Evolutionary conservation across 345 rosid genomes (phyloP).

Genomic region (Sisymbrium irio): DNA sequence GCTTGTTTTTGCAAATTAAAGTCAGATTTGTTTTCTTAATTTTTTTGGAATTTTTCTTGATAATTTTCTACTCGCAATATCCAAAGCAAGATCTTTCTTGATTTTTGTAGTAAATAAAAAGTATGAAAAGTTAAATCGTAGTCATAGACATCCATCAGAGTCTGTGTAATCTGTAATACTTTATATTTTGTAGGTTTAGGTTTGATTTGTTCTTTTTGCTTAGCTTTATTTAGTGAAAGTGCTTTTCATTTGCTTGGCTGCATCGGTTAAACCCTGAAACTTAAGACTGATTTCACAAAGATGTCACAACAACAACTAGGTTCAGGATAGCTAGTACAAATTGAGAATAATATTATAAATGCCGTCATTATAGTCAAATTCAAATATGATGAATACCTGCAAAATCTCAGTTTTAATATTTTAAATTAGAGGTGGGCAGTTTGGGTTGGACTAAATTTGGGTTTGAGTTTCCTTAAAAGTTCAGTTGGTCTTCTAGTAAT

Average conservation of each 20-base stretch:
- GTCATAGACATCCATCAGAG: conserved; percentile 28
- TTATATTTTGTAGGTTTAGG: conserved; percentile 7
- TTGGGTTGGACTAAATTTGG: not conserved
- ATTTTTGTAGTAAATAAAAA: not conserved
- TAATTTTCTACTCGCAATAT: not conserved
- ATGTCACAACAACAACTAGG: conserved; percentile 1
- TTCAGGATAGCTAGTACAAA: not conserved
- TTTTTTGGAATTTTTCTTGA: not conserved
- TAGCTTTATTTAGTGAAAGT: conserved; percentile 37
- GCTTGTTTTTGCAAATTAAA: not conserved
- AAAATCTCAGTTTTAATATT: not conserved
- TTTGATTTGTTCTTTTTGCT: conserved; percentile 32
- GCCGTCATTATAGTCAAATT: not conserved
- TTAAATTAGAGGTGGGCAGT: not conserved
- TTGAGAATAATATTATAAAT: not conserved
- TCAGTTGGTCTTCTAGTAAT: not conserved
- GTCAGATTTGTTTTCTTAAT: not conserved
- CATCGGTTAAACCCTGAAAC: conserved; percentile 18
- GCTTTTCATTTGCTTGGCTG: conserved; percentile 22
- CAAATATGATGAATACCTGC: not conserved
- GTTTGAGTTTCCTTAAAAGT: not conserved
- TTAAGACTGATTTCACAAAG: not conserved
- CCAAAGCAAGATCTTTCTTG: conserved; percentile 27
- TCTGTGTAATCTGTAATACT: conserved; percentile 27
- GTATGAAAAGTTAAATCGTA: conserved; percentile 30